A percentile compares a stretch with the other conserved stretches of the same genome.
Evolutionary conservation across 1,284 basidiomycete genomes (phyloP).

Genomic region (Xanthoconium separans): DNA sequence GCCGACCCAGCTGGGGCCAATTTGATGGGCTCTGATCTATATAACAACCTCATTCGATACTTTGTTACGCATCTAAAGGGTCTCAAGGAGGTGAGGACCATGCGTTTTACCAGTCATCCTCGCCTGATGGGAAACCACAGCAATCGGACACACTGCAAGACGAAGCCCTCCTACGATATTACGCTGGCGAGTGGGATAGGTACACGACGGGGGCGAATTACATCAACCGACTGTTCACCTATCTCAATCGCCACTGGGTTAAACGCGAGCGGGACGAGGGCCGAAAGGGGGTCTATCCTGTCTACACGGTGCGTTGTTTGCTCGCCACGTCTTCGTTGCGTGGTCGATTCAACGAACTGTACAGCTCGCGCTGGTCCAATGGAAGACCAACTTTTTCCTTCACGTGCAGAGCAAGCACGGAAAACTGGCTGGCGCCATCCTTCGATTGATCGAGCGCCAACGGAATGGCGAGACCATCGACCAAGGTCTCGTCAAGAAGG

Average conservation of each 20-base stretch:
- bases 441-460: constrained; percentile 90
- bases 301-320: constrained; percentile 83
- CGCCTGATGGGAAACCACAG: constrained; percentile 39
- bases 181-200: constrained; percentile 91
- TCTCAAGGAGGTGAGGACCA: constrained; percentile 57
- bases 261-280: constrained; percentile 98
- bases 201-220: constrained; percentile 97
- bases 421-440: constrained; percentile 85
- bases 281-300: constrained; percentile 90
- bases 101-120: constrained; percentile 2
- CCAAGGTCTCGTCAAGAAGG: constrained; percentile 91
- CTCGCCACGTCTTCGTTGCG: not conserved
- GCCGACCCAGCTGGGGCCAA: constrained; percentile 77
- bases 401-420: constrained; percentile 79
- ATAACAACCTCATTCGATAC: constrained; percentile 86
- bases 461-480: constrained; percentile 95
- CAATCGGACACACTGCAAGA: constrained; percentile 81
- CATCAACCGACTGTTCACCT: constrained; percentile 93
- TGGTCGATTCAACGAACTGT: constrained; percentile 7
- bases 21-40: constrained; percentile 93
- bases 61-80: constrained; percentile 77
- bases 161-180: constrained; percentile 87
- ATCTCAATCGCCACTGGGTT: constrained; percentile 99
- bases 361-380: constrained; percentile 93
- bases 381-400: constrained; percentile 91